These are phyloP conservation scores for Chrysosporium keratinophilum DNA, from an alignment of 2,329 filamentous ascomycete species.

Conservation along the genomic window DNA sequence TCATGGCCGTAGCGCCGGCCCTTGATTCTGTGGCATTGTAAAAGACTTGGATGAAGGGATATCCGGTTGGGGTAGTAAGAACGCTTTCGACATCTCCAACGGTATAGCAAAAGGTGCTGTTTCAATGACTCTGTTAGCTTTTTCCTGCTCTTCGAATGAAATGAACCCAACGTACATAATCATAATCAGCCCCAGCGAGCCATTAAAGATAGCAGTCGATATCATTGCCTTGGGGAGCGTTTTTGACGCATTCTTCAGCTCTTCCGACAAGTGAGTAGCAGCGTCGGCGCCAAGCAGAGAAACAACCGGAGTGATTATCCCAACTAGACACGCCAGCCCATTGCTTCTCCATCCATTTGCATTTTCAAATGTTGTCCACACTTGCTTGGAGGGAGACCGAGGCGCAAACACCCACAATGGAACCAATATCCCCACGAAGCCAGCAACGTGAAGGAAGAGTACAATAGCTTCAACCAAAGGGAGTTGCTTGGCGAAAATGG, in stretches of 20 bases:
- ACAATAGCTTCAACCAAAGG: constrained; percentile 24
- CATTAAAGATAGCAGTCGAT: constrained; percentile 27
- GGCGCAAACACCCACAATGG: constrained; percentile 21
- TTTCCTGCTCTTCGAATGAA: neutral
- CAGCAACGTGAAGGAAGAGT: constrained; percentile 31
- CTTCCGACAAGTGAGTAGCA: constrained; percentile 22
- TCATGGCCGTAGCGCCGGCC: constrained; percentile 21
- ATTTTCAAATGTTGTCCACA: constrained; percentile 35
- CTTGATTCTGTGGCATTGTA: constrained; percentile 23
- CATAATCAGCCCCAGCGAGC: constrained; percentile 28
- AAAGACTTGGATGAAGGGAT: constrained; percentile 30
- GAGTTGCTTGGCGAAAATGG: constrained; percentile 20
- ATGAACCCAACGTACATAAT: neutral
- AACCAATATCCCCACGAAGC: constrained; percentile 36
- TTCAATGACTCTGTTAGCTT: neutral
- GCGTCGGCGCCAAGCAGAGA: constrained; percentile 5
- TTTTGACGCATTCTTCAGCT: constrained; percentile 28
- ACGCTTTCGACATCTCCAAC: constrained; percentile 8
- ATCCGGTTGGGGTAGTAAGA: constrained; percentile 21
- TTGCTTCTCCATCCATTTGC: constrained; percentile 32
- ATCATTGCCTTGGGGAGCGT: constrained; percentile 32
- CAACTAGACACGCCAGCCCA: constrained; percentile 2
- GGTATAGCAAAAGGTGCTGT: constrained; percentile 12
- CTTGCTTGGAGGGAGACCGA: constrained; percentile 14
- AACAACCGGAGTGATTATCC: constrained; percentile 3